These are phyloP conservation scores for Sugiyamaella novakii DNA, from an alignment of 1,139 yeast genomes.

Conservation along the genomic window DNA sequence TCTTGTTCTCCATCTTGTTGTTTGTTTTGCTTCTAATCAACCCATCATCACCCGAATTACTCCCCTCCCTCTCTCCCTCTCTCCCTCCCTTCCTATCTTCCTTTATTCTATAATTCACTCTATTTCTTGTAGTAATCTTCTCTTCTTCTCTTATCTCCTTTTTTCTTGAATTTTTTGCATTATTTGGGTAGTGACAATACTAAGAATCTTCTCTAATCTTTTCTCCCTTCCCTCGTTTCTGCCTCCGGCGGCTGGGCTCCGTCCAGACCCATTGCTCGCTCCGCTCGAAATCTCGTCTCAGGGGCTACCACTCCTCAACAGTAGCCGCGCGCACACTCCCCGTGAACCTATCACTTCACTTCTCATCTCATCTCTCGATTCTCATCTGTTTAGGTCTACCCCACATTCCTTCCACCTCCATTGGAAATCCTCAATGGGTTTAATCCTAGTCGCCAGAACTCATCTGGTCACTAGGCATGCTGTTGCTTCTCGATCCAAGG, in stretches of 20 bases:
- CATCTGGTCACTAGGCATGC: too few relatives aligned
- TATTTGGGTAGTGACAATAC: conserved; percentile 7
- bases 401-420: too few relatives aligned
- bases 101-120: too few relatives aligned
- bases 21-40: too few relatives aligned
- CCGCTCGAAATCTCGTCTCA: neutral
- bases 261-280: conserved; percentile 7
- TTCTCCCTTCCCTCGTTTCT: too few relatives aligned
- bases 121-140: too few relatives aligned
- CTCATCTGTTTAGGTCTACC: neutral
- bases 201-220: neutral
- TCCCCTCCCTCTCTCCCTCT: neutral
- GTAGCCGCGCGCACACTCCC: too few relatives aligned
- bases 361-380: neutral
- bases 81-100: neutral
- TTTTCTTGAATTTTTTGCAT: neutral
- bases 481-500: too few relatives aligned
- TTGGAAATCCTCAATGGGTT: neutral
- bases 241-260: neutral
- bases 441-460: too few relatives aligned
- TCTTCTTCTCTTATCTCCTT: neutral
- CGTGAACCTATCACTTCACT: too few relatives aligned
- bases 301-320: neutral
- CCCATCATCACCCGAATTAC: neutral
- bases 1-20: neutral